Evolutionary conservation across 345 rosid species (phyloP).

Genomic region (Hibiscus tridactylites): DNA sequence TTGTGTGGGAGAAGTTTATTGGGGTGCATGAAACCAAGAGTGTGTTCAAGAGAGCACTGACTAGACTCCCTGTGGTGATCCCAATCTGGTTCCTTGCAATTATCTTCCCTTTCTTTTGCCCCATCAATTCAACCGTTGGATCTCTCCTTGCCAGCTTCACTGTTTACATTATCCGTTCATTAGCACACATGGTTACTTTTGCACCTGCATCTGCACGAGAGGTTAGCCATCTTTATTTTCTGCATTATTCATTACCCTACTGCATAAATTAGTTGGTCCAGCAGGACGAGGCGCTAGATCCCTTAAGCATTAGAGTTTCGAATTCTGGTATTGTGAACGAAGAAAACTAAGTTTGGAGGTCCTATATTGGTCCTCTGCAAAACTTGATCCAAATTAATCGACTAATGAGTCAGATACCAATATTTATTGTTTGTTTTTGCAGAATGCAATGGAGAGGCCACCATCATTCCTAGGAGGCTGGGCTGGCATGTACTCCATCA

Average conservation of each 20-base stretch:
- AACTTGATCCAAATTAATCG: no score
- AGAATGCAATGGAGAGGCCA: slow-evolving; percentile 93
- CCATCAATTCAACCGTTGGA: slow-evolving; percentile 93
- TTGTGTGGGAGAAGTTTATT: slow-evolving; percentile 92
- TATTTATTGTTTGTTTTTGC: background rate
- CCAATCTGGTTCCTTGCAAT: slow-evolving; percentile 98
- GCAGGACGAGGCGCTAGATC: no score
- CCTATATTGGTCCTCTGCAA: no score
- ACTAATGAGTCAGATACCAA: no score
- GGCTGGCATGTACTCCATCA: slow-evolving; percentile 62
- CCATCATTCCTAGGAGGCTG: slow-evolving; percentile 71
- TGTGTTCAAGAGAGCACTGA: slow-evolving; percentile 66
- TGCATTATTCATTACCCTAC: no score
- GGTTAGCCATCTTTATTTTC: slow-evolving; percentile 27
- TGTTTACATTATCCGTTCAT: slow-evolving; percentile 82
- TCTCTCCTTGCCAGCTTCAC: slow-evolving; percentile 94
- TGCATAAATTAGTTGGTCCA: no score
- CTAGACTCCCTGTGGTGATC: slow-evolving; percentile 92
- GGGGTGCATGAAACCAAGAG: slow-evolving; percentile 79
- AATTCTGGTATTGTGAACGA: no score
- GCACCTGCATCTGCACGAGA: slow-evolving; percentile 74
- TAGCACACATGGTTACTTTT: slow-evolving; percentile 90
- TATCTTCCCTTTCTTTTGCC: slow-evolving; percentile 92
- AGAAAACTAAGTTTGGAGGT: no score
- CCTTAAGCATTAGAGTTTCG: no score